Evolutionary conservation across 176 grass and related monocot species (phyloP).

Genomic region (Musa troglodytarum): DNA sequence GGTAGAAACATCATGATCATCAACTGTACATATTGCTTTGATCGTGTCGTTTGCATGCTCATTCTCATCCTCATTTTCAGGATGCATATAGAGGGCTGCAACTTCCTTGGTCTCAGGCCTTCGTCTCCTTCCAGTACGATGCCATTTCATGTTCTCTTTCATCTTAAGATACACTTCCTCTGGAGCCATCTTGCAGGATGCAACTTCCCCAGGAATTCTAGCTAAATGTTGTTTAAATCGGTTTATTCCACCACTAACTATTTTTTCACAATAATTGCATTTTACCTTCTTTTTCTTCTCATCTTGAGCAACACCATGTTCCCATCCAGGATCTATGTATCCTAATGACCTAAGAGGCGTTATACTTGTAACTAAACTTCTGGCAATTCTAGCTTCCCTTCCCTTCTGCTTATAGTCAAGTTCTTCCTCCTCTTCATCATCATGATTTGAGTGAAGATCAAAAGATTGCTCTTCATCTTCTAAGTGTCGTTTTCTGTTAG

Average conservation of each 20-base stretch:
- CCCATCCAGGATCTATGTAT: constrained; percentile 27
- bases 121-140: constrained; percentile 24
- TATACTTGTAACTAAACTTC: constrained; percentile 19
- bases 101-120: constrained; percentile 21
- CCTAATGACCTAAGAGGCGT: constrained; percentile 19
- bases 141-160: constrained; percentile 36
- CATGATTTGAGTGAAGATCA: not conserved
- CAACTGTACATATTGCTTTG: constrained; percentile 6
- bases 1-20: constrained; percentile 27
- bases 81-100: constrained; percentile 11
- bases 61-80: constrained; percentile 11
- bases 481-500: constrained; percentile 13
- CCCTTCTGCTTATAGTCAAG: constrained; percentile 9
- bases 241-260: constrained; percentile 33
- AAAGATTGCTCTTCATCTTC: constrained; percentile 8
- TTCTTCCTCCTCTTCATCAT: constrained; percentile 6
- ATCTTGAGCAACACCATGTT: constrained; percentile 29
- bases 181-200: constrained; percentile 27
- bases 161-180: constrained; percentile 31
- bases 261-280: constrained; percentile 31
- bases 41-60: constrained; percentile 9
- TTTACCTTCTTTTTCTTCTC: constrained; percentile 33
- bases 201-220: constrained; percentile 32
- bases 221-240: constrained; percentile 37
- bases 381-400: constrained; percentile 6